phyloP scores from a whole-genome alignment of 192 early-diverging fungal genomes.

The Dissophora ornata region DNA sequence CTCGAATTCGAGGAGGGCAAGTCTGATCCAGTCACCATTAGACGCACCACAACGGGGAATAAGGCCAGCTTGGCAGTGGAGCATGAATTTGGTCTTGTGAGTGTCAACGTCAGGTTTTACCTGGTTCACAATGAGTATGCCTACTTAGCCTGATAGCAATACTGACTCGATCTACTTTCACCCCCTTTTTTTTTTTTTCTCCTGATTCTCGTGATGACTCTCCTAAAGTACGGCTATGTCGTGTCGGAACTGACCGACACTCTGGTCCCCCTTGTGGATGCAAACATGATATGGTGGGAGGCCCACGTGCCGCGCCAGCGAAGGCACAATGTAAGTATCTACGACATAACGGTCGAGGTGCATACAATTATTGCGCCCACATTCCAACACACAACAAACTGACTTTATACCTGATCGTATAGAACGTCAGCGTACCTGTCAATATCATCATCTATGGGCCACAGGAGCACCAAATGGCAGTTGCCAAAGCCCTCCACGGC shows the following conservation, averaged over 20 bases:
- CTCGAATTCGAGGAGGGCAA: constrained; percentile 43
- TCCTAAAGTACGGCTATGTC: constrained; percentile 41
- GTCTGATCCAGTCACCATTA: constrained; percentile 34
- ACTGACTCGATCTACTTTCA: constrained; percentile 8
- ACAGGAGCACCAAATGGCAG: constrained; percentile 35
- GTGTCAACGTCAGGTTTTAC: neutral
- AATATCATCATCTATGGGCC: constrained; percentile 54
- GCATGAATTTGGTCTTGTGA: constrained; percentile 38
- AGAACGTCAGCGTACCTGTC: constrained; percentile 51
- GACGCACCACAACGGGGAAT: constrained; percentile 22
- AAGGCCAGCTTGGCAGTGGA: constrained; percentile 48
- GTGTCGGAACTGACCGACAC: constrained; percentile 46
- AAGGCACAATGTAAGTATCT: constrained; percentile 31
- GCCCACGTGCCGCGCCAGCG: constrained; percentile 40
- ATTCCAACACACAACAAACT: no score
- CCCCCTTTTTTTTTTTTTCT: constrained; percentile 3
- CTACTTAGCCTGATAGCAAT: neutral
- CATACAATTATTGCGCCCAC: no score
- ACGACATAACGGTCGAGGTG: no score
- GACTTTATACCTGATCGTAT: neutral
- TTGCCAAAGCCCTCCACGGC: constrained; percentile 35
- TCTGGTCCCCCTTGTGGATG: constrained; percentile 35
- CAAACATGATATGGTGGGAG: constrained; percentile 50
- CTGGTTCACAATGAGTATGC: neutral
- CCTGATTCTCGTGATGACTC: constrained; percentile 3